phyloP scores from a whole-genome alignment of 1,284 basidiomycete genomes.

The Grifola frondosa region DNA sequence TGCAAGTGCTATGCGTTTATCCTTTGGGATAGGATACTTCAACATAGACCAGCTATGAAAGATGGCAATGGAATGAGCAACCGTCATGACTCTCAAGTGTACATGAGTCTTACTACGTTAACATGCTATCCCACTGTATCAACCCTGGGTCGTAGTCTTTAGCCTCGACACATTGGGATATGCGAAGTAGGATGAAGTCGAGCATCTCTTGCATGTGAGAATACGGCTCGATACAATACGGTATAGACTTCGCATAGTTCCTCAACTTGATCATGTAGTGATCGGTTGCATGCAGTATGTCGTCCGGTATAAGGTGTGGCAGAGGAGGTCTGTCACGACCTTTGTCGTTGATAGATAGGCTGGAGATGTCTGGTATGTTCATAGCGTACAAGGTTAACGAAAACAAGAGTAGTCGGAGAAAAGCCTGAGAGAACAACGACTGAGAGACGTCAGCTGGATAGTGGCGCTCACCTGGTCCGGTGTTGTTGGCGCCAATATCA shows the following conservation, averaged over 20 bases:
- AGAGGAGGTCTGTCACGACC: constrained; percentile 20
- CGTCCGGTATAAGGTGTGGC: constrained; percentile 30
- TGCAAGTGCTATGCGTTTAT: constrained; percentile 74
- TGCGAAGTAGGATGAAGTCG: constrained; percentile 71
- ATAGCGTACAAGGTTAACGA: constrained; percentile 32
- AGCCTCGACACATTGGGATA: constrained; percentile 74
- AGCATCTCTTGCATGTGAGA: constrained; percentile 80
- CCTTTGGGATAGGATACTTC: constrained; percentile 84
- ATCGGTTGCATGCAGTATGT: constrained; percentile 41
- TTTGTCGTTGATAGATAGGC: constrained; percentile 44
- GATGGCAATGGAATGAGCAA: constrained; percentile 15
- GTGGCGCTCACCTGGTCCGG: too few relatives aligned
- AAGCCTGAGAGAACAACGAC: constrained; percentile 1
- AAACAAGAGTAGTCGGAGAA: constrained; percentile 2
- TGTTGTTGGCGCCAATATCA: too few relatives aligned
- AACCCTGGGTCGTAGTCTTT: constrained; percentile 81
- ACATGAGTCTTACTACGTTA: constrained; percentile 55
- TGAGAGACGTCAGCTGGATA: constrained; percentile 1
- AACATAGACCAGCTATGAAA: constrained; percentile 73
- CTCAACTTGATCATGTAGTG: constrained; percentile 56
- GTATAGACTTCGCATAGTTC: constrained; percentile 63
- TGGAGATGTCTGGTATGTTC: constrained; percentile 50
- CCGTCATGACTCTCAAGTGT: constrained; percentile 8
- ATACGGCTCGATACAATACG: constrained; percentile 81
- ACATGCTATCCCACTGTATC: constrained; percentile 75